These are phyloP conservation scores for Syncephalastrum contaminatum DNA, from an alignment of 371 early-diverging fungal species.

Conservation along the genomic window DNA sequence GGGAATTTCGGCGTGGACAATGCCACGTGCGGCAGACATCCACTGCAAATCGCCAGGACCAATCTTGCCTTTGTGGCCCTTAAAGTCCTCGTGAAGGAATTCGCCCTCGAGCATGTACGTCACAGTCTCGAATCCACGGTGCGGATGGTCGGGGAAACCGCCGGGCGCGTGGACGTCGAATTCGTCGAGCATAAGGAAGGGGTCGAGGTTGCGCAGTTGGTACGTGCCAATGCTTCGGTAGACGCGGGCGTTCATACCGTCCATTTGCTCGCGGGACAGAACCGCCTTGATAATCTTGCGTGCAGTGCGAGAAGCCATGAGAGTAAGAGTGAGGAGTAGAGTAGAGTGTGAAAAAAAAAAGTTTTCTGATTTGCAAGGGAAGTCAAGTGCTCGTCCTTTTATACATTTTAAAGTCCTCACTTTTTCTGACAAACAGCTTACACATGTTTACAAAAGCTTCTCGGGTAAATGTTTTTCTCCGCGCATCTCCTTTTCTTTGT, in stretches of 20 bases:
- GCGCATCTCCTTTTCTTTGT: too few relatives aligned
- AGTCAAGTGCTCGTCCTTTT: too few relatives aligned
- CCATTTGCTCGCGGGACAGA: slow-evolving; percentile 36
- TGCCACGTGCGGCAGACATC: slow-evolving; percentile 71
- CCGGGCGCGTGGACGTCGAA: slow-evolving; percentile 56
- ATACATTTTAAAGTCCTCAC: too few relatives aligned
- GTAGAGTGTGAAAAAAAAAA: neutral
- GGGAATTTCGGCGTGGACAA: slow-evolving; percentile 82
- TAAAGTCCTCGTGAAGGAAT: slow-evolving; percentile 80
- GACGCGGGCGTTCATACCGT: slow-evolving; percentile 64
- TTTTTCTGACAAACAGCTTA: too few relatives aligned
- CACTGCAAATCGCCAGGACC: slow-evolving; percentile 65
- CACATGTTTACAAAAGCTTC: too few relatives aligned
- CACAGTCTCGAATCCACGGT: slow-evolving; percentile 81
- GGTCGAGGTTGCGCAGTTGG: slow-evolving; percentile 71
- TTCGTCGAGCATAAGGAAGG: slow-evolving; percentile 85
- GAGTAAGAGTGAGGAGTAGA: slow-evolving; percentile 1
- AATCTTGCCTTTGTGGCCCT: slow-evolving; percentile 72
- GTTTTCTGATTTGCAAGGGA: neutral
- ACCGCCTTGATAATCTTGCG: slow-evolving; percentile 29
- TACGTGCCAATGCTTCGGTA: slow-evolving; percentile 71
- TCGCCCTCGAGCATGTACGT: slow-evolving; percentile 77
- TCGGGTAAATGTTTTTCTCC: too few relatives aligned
- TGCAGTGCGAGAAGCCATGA: slow-evolving; percentile 12
- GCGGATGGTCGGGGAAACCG: slow-evolving; percentile 67